Evolutionary conservation across 2,329 filamentous ascomycete genomes (phyloP), one percentile per base, ranked within the genome.

Genomic region (Ophiostoma quercus): DNA sequence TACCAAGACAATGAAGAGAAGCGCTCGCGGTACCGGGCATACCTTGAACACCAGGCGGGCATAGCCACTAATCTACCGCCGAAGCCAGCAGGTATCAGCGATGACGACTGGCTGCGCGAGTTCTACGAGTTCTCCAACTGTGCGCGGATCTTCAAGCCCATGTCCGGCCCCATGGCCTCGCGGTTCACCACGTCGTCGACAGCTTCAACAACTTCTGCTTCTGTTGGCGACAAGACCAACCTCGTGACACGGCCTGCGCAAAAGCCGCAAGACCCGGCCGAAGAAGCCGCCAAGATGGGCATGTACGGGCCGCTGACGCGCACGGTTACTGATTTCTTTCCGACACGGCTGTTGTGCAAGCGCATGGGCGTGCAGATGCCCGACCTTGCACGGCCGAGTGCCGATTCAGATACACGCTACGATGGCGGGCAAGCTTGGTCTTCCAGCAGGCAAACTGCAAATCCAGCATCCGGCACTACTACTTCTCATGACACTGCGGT

Each of bases 251-350:
- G 81, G 71, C 82, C 83, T 0, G 74, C 79, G 9, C 78, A 80
- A 32, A 92, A 89, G 74, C 83, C 84, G 3, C 84, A 88, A 72
- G 91, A 97, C 75, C 90, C 94, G 0, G 92, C 92, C 12, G 90
- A 94, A 76, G 89, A 92, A 74, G 95, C 95, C 1, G 95, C 95
- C 8, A 91, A 86, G 75, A 82, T 97, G 77, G 93, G 92, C 70
- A 97, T 98, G 93, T 97, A 94, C 79, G 95, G 95, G 0, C 85
- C 88, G 16, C 85, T 98, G 87, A 99, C 95, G 2, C 84, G 95
- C 72, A 87, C 84, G 29, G 82, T 84, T 0, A 78, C 86, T 8
- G 85, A 88, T 4, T 98, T 97, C 78, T 89, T 89, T 74, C 95
- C 95, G 0, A 89, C 90, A 1, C 84, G 93, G 69, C 80, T 99